Evolutionary conservation across 106 monocot species (phyloP).

Genomic region (Posidonia australis): DNA sequence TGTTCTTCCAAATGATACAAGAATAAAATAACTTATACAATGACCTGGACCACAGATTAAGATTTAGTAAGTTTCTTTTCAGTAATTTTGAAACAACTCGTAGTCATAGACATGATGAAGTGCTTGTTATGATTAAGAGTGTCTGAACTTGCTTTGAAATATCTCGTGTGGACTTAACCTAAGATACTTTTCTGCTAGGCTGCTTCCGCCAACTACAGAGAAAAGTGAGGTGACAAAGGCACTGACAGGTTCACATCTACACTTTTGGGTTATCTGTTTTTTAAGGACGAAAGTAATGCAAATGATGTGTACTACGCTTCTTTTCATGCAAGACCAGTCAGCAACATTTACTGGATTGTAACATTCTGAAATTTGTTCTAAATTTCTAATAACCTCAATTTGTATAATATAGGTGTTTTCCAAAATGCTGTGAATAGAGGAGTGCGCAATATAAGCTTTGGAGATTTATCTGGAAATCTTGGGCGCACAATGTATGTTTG

Average conservation of each 20-base stretch:
- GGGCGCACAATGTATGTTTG: conserved; percentile 73
- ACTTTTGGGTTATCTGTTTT: background rate
- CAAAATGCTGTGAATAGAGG: conserved; percentile 90
- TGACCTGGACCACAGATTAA: no score
- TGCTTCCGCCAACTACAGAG: conserved; percentile 86
- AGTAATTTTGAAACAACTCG: no score
- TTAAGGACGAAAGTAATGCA: background rate
- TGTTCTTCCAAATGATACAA: no score
- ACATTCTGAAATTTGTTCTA: background rate
- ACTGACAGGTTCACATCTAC: conserved; percentile 61
- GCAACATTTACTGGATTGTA: no score
- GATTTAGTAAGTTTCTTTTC: no score
- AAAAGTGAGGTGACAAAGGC: conserved; percentile 88
- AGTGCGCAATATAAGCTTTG: conserved; percentile 91
- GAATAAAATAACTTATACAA: no score
- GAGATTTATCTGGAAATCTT: conserved; percentile 93
- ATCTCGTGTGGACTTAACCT: background rate
- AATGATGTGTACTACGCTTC: background rate
- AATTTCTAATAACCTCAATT: conserved; percentile 7
- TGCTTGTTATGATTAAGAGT: no score
- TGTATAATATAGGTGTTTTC: conserved; percentile 57
- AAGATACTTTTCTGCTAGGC: conserved; percentile 18
- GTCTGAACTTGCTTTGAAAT: background rate
- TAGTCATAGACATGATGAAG: no score
- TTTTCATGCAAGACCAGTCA: no score